A percentile compares a stretch with the other conserved stretches of the same genome.
phyloP scores from a whole-genome alignment of 495 filamentous ascomycete genomes.

The Tuber borchii region DNA sequence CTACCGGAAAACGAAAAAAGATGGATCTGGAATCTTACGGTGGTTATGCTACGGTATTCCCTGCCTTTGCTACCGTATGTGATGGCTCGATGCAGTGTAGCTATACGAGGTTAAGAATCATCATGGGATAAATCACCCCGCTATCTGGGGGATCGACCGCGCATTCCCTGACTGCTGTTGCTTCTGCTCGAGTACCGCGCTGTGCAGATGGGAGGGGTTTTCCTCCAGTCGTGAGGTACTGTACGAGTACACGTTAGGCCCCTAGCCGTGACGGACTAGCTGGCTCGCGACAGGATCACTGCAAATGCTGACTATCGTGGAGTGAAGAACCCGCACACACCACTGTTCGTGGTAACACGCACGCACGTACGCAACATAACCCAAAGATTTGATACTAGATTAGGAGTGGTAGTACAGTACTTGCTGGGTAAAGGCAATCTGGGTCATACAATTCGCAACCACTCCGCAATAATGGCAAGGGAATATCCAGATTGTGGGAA shows the following conservation, averaged over 20 bases:
- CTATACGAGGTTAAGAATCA: background rate
- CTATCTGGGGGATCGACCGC: conserved; percentile 2
- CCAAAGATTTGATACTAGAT: background rate
- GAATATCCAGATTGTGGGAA: background rate
- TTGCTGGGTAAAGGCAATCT: too few species aligned
- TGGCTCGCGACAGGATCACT: background rate
- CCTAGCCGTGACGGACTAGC: background rate
- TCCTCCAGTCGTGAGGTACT: background rate
- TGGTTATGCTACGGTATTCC: background rate
- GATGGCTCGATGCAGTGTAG: background rate
- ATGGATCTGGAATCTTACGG: background rate
- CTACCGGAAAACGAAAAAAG: background rate
- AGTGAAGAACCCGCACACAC: background rate
- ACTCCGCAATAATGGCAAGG: background rate
- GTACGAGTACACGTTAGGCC: background rate
- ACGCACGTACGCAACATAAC: background rate
- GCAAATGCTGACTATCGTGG: background rate
- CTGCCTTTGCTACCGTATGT: background rate
- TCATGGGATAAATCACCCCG: background rate
- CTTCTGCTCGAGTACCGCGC: background rate
- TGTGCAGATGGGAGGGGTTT: background rate
- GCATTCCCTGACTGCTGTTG: background rate
- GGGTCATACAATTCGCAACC: background rate
- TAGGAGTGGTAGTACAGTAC: background rate
- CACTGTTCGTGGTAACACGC: background rate